Evolutionary conservation across 1,139 yeast species (phyloP), one percentile per base, ranked within the genome.

Genomic region (Torulaspora pretoriensis): DNA sequence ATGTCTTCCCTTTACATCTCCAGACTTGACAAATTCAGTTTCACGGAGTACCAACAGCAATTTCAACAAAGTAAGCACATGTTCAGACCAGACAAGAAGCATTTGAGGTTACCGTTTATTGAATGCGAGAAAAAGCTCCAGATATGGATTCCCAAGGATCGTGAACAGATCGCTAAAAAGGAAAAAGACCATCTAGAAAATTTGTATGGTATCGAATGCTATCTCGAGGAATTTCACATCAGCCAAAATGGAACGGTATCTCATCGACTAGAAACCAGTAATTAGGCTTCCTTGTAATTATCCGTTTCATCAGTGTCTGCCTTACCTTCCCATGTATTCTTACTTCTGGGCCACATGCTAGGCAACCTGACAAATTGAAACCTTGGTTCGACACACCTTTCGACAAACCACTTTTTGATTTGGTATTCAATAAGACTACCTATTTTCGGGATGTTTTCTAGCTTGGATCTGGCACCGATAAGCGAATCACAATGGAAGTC

Each of bases 391-490:
- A 94, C 95, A 60, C 96, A 88, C 50, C 96, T 73, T 55, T 89
- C 97, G 25, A 83, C 80, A 62, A 94, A 89, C 95, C 97, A 89
- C 50, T 82, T 83, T 52, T 94, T 76, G 38, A 94, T 74, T 52
- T 83, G 82, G 49, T 80, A 78, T 60, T 92, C 97, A 28, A 94
- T 80, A 39, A 94, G 70, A 40, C 88, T 81, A 7, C 96, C 81
- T 31, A 94, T 81, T 60, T 92, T 89, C 8, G 98, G 97, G 10
- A 92, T 89, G 59, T 94, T 92, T 65, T 90, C 96, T 31, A 94
- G 71, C 61, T 92, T 83, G 0, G 97, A 90, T 43, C 96, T 74
- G 0, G 97, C 84, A 0, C 99, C 99, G 43, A 94, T 88, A 38
- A 90, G 69, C 0, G 96, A 87, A 56, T 83, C 82, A 22, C 89